Evolutionary conservation across 257 asterid species (phyloP).

Genomic region (Ilex asprella): DNA sequence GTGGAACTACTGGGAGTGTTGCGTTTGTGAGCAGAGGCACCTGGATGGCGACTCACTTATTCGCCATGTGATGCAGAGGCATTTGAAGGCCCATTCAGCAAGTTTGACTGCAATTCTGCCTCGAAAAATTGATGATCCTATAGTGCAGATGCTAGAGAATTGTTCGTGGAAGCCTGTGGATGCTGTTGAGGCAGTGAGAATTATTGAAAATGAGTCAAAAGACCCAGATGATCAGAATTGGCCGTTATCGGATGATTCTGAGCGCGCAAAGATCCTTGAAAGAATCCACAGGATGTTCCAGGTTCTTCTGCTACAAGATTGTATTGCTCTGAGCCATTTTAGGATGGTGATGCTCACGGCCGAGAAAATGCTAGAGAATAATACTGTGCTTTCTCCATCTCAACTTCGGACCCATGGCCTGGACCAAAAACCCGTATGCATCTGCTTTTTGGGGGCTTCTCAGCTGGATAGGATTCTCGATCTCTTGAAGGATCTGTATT

Average conservation of each 20-base stretch:
- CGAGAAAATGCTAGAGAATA: constrained; percentile 70
- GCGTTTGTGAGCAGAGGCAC: constrained; percentile 54
- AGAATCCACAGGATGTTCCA: constrained; percentile 54
- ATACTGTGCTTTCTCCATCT: constrained; percentile 34
- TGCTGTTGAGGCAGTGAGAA: constrained; percentile 41
- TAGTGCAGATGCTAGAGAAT: constrained; percentile 82
- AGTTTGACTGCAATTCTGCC: constrained; percentile 70
- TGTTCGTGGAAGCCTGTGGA: constrained; percentile 88
- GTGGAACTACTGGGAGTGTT: constrained; percentile 70
- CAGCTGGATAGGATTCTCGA: constrained; percentile 73
- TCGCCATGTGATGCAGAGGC: constrained; percentile 58
- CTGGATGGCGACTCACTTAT: constrained; percentile 37
- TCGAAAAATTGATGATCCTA: constrained; percentile 58
- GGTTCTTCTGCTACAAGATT: constrained; percentile 59
- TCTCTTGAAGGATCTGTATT: constrained; percentile 73
- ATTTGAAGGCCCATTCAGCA: constrained; percentile 56
- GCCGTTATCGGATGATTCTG: constrained; percentile 83
- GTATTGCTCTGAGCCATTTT: constrained; percentile 75
- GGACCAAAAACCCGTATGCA: constrained; percentile 70
- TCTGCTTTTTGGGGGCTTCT: constrained; percentile 73
- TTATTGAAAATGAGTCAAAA: constrained; percentile 42
- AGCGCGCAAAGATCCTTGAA: constrained; percentile 78
- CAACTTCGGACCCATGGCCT: constrained; percentile 54
- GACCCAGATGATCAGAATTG: constrained; percentile 43
- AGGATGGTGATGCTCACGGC: constrained; percentile 80